A percentile compares a stretch with the other conserved stretches of the same genome.
phyloP scores from a whole-genome alignment of 345 rosid species.

The Citrus glauca region DNA sequence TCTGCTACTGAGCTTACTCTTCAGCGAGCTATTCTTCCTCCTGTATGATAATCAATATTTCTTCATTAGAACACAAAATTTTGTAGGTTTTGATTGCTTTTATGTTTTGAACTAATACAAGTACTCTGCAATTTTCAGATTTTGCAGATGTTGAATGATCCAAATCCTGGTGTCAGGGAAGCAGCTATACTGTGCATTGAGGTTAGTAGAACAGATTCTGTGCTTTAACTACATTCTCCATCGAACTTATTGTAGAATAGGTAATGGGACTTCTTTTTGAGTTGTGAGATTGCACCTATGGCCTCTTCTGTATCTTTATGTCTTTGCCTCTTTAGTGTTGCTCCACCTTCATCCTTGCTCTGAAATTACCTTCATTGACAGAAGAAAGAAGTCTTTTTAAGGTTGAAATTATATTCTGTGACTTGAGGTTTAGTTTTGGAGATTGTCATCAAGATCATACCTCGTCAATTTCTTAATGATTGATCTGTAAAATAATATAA shows the following conservation, averaged over 20 bases:
- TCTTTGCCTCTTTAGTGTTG: background rate
- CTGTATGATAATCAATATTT: constrained; percentile 42
- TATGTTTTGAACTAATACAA: background rate
- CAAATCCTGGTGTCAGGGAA: constrained; percentile 87
- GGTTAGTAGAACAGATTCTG: constrained; percentile 35
- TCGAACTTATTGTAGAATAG: background rate
- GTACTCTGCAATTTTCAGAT: constrained; percentile 43
- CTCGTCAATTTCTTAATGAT: background rate
- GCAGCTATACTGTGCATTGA: constrained; percentile 90
- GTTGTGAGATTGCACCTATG: background rate
- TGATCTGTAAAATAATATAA: background rate
- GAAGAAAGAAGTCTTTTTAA: background rate
- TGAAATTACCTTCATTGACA: background rate
- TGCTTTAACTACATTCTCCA: constrained; percentile 2
- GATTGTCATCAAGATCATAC: background rate
- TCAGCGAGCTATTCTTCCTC: constrained; percentile 93
- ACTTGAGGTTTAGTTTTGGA: background rate
- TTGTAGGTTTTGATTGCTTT: constrained; percentile 4
- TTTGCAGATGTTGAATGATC: constrained; percentile 88
- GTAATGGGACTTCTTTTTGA: background rate
- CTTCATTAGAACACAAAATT: background rate
- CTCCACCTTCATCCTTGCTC: background rate
- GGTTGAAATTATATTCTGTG: background rate
- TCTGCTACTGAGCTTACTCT: constrained; percentile 94
- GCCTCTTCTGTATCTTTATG: background rate